Conservation (phyloP, 257 asterid species). For the Solanum verrucosum region DNA sequence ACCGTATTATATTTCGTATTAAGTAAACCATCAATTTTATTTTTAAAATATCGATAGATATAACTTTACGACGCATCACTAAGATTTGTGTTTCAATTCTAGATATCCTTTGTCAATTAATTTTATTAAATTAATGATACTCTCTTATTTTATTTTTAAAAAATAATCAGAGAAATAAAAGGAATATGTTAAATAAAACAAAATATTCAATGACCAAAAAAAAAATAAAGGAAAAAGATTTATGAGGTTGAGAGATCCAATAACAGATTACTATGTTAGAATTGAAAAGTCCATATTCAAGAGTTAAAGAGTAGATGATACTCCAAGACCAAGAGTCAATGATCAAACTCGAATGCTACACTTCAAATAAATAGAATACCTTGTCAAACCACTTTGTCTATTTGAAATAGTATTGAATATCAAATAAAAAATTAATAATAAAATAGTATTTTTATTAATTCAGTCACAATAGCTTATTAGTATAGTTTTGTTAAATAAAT, state of each 20-base stretch:
- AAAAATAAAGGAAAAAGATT: not conserved
- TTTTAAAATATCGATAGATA: not conserved
- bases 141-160: not conserved
- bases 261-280: not conserved
- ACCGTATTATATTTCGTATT: not conserved
- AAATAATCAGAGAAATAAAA: not conserved
- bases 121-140: not conserved
- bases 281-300: not conserved
- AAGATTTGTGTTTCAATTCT: not conserved
- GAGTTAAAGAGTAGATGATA: not conserved
- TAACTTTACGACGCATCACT: not conserved
- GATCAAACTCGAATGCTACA: not conserved
- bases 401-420: not conserved
- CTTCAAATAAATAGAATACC: not conserved
- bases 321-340: not conserved
- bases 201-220: not conserved
- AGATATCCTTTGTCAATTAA: not conserved
- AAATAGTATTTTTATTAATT: not conserved
- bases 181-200: too few species aligned
- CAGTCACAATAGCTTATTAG: fast-evolving
- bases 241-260: not conserved
- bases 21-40: not conserved
- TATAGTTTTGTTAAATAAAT: not conserved
- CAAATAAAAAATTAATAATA: not conserved
- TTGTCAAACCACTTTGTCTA: not conserved